Evolutionary conservation across 495 filamentous ascomycete species (phyloP), one percentile per base, ranked within the genome.

Genomic region (Trichoderma parareesei): DNA sequence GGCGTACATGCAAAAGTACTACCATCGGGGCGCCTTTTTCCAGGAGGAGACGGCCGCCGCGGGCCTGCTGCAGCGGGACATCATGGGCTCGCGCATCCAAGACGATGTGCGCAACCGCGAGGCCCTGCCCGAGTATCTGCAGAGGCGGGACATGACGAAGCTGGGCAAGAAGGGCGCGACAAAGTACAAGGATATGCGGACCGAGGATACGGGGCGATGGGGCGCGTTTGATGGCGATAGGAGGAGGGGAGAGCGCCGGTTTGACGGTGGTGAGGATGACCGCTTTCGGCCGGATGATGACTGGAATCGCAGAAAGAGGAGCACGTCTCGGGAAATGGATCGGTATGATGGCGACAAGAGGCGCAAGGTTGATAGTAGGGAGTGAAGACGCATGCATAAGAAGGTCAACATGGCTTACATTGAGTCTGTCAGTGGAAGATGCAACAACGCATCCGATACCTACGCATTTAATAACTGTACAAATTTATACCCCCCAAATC

Each of bases 11-110:
- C 93, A 96, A 74, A 93, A 93, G 73, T 98, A 97, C 76, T 92
- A 88, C 73, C 94, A 99, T 80, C 93, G 92, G 80, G 94, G 94
- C 61, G 94, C 94, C 35, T 98, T 97, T 79, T 98, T 89, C 77
- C 87, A 87, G 64, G 92, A 93, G 46, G 91, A 93, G 67, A 79
- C 83, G 38, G 85, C 88, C 67, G 82, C 82, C 16, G 84, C 88
- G 72, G 90, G 88, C 33, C 74, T 98, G 68, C 87, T 87, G 71
- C 76, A 84, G 71, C 76, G 93, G 44, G 89, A 94, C 75, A 78
- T 96, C 62, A 93, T 93, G 86, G 91, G 91, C 16, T 79, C 87
- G 7, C 73, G 82, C 38, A 92, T 91, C 67, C 85, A 80, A 55
- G 95, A 98, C 70, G 88, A 95, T 66, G 87, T 91, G 13, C 79